Base-by-base conservation (phyloP, 2,329 filamentous ascomycete species). In the Bipolaris victoriae region DNA sequence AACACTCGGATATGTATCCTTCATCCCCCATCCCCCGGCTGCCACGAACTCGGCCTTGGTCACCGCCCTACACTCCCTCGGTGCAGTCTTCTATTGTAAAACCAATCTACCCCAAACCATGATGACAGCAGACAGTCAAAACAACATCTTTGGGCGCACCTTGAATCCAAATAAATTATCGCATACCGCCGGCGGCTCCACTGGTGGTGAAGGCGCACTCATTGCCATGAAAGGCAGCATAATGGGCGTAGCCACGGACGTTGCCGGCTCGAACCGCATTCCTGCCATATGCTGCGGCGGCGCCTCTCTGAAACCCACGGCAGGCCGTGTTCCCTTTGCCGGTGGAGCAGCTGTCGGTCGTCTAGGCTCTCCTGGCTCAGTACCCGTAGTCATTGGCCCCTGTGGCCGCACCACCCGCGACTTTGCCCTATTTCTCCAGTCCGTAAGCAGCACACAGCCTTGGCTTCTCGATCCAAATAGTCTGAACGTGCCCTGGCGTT, bases 211-310 rank as follows among this genome's bases (percentile, higher is more conserved):
- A 69, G 86, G 82, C 0, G 85, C 83, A 0, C 72, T 89, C 9
- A 65, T 89, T 18, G 83, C 82, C 4, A 81, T 89, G 77, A 79
- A 81, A 26, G 86, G 86, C 0, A 83, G 79, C 31, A 78, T 85
- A 50, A 66, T 89, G 1, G 88, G 88, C 1, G 79, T 88, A 11
- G 86, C 85, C 0, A 89, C 87, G 0, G 87, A 89, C 72, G 81
- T 89, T 45, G 83, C 80, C 1, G 83, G 83, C 1, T 80, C 76
- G 52, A 88, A 96, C 70, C 86, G 88, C 67, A 95, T 97, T 72
- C 94, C 90, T 75, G 90, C 96, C 53, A 92, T 97, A 67, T 93
- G 93, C 77, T 76, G 77, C 48, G 74, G 74, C 2, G 53, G 73
- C 37, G 77, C 80, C 3, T 81, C 81, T 0, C 69, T 84, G 22